Base-by-base conservation (phyloP, 495 filamentous ascomycete genomes). In the Penicillium lividum region DNA sequence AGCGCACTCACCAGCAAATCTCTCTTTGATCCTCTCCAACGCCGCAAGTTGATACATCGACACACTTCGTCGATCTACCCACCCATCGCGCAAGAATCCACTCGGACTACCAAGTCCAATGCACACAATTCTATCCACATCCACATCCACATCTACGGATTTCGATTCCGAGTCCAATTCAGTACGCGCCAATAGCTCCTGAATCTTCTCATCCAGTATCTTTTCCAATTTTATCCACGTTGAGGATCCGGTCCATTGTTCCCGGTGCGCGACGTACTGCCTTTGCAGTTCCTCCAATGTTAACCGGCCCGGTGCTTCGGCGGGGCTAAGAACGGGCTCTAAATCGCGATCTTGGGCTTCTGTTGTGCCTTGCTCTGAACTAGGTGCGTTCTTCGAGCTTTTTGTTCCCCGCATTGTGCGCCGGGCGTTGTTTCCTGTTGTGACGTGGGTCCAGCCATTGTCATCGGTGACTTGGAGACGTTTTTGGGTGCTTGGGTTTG, bases 21-120 rank as follows among this genome's bases (percentile, higher is more conserved):
- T 56, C 46, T 79, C 67, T 36, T 84, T 72, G 2, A 89, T 70
- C n/a, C 69, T 69, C 10, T 77, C 59, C 54, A 92, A 73, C 15
- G 86, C 87, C 3, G 80, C 86, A 7, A 90, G 77, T 65, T 92
- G 87, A 56, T 77, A 81, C 51, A 79, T 68, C 7, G 78, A 77
- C 3, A 80, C 73, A 47, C 48, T 63, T 16, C 77, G 56, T 3
- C 77, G 70, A 66, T 80, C 77, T 28, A 80, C 74, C 77, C 77
- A 78, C 11, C 77, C 75, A 33, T 69, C 76, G 30, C 74, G 73
- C 46, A 75, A 60, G 53, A 78, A 76, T 4, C 77, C 74, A 31
- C 77, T 80, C 10, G 73, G 68, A 58, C 81, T 84, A 0, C 83
- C 83, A 4, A 86, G 71, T 13, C 83, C 83, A n/a, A 86, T 71